Base-by-base conservation (phyloP, 352 stramenopile genomes). In the Pythium volutum region DNA sequence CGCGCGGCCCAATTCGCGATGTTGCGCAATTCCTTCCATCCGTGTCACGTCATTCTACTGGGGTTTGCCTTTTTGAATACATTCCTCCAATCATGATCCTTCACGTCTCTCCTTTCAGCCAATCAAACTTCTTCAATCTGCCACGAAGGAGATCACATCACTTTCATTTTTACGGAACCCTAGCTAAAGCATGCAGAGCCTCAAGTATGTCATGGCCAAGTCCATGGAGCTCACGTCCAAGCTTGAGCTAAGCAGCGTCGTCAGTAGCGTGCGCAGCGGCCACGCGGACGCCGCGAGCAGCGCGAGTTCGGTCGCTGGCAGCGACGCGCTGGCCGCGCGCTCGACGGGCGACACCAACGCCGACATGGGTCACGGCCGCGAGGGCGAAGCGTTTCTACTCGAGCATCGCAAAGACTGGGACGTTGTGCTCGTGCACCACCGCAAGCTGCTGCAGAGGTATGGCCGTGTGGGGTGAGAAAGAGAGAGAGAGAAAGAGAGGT, bases 201-300 rank as follows among this genome's bases (percentile, higher is more conserved):
- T 91, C 67, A 82, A 91, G 66, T 89, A 85, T 67, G 68, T 91
- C 43, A 78, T 91, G 46, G 77, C 77, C 64, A 91, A 91, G 75
- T 89, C 79, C 53, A 85, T 77, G 39, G 81, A 88, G 65, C 69
- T 89, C 46, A 79, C 79, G 45, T 79, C 73, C 34, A 81, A 67
- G 52, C 69, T 89, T 2, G 79, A 90, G 73, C 18, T 75, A 54
- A 75, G 26, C 27, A 45, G n/a, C 38, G 64, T 66, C 34, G 64
- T 66, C 2, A 36, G 36, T 20, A 27, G 34, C 25, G 38, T 33
- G 18, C 49, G 56, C 33, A 64, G 49, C 49, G 33, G 8, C 6
- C 49, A 52, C 41, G 46, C 20, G 22, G 64, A 70, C 47, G 29
- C n/a, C 3, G 20, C 45, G 23, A 72, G 58, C 1, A 59, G 49